Conservation (phyloP, 345 rosid species). For the Syzygium aromaticum region DNA sequence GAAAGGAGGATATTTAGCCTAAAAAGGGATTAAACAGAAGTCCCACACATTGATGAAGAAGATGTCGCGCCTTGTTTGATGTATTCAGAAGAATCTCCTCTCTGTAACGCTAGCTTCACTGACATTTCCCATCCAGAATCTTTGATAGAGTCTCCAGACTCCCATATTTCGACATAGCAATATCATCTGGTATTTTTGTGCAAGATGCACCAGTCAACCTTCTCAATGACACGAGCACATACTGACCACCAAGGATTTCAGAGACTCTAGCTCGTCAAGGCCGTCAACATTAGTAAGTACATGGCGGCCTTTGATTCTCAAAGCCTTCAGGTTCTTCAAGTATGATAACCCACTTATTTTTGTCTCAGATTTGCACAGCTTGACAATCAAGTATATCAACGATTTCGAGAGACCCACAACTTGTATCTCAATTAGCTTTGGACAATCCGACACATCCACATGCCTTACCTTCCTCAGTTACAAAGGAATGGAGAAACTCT, state of each 20-base stretch:
- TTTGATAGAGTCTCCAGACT: not conserved
- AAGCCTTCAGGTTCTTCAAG: not conserved
- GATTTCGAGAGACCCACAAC: not conserved
- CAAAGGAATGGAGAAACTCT: not conserved
- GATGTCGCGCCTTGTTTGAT: not conserved
- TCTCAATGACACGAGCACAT: not conserved
- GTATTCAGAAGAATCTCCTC: not conserved
- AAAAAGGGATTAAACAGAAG: not conserved
- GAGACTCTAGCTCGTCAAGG: not conserved
- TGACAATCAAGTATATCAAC: fast-evolving
- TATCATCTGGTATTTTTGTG: not conserved
- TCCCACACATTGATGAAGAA: not conserved
- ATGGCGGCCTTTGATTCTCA: not conserved
- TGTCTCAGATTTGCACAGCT: not conserved
- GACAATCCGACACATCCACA: not conserved
- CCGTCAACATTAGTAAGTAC: not conserved
- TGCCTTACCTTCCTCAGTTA: not conserved
- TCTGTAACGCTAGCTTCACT: not conserved
- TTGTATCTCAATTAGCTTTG: not conserved
- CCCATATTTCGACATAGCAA: not conserved
- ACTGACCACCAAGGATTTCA: not conserved
- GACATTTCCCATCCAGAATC: not conserved
- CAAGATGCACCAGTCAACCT: not conserved
- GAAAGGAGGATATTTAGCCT: not conserved
- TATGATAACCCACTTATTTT: not conserved